Conservation (phyloP, 768 basidiomycete species). For the Pleurotus sapidus region DNA sequence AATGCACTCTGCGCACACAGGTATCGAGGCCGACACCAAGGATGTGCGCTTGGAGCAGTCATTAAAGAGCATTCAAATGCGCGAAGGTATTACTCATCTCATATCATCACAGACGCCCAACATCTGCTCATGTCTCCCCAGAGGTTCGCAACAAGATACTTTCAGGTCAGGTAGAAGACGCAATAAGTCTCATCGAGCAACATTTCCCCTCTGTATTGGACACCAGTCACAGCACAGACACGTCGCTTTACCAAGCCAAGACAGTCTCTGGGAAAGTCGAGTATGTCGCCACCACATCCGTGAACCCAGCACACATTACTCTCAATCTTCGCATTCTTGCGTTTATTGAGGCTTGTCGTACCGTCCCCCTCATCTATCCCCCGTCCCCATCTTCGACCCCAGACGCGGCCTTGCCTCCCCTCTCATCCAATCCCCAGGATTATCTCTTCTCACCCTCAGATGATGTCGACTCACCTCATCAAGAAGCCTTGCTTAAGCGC, state of each 20-base stretch:
- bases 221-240: conserved; percentile 13
- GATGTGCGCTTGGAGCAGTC: conserved; percentile 29
- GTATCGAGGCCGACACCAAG: conserved; percentile 13
- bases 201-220: conserved; percentile 76
- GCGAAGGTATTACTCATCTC: conserved; percentile 46
- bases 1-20: conserved; percentile 20
- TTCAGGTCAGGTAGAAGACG: conserved; percentile 71
- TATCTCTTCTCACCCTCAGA: background rate
- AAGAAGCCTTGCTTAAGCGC: conserved; percentile 46
- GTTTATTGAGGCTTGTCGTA: conserved; percentile 85
- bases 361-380: conserved; percentile 54
- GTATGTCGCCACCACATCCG: conserved; percentile 59
- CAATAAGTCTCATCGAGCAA: conserved; percentile 59
- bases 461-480: conserved; percentile 28
- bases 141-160: conserved; percentile 72
- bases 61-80: conserved; percentile 44
- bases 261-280: conserved; percentile 33
- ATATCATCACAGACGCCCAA: background rate
- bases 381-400: conserved; percentile 15
- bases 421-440: conserved; percentile 6
- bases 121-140: conserved; percentile 23
- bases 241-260: conserved; percentile 15
- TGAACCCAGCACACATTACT: conserved; percentile 69
- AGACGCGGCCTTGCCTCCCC: conserved; percentile 8
- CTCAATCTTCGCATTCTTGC: conserved; percentile 86